Evolutionary conservation across 177 flowering plant genomes (phyloP).

Genomic region (Vitis hybrid): DNA sequence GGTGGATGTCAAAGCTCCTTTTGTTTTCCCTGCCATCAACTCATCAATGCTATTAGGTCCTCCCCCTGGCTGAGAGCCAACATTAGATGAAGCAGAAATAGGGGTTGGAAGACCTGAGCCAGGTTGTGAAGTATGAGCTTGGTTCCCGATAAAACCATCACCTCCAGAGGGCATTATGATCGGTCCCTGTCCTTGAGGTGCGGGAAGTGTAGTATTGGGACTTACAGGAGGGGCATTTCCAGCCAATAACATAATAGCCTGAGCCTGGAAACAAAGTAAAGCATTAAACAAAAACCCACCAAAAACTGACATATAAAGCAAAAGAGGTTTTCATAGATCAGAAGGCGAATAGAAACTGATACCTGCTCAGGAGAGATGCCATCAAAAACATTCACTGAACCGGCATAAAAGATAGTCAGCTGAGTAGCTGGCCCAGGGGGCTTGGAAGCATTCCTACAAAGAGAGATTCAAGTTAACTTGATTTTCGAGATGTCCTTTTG

Average conservation of each 20-base stretch:
- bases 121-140: conserved; percentile 21
- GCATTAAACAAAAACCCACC: neutral
- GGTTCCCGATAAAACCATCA: conserved; percentile 32
- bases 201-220: conserved; percentile 12
- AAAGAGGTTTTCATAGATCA: neutral
- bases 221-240: conserved; percentile 42
- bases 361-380: conserved; percentile 83
- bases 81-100: conserved; percentile 38
- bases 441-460: conserved; percentile 49
- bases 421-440: conserved; percentile 49
- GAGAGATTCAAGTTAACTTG: neutral
- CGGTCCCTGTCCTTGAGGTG: conserved; percentile 30
- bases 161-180: conserved; percentile 13
- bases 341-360: conserved; percentile 3
- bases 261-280: conserved; percentile 45
- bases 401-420: conserved; percentile 81
- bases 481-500: neutral
- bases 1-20: conserved; percentile 18
- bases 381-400: conserved; percentile 70
- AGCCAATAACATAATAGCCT: conserved; percentile 72
- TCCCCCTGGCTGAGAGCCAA: conserved; percentile 34
- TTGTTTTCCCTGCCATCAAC: conserved; percentile 24
- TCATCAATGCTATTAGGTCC: conserved; percentile 37
- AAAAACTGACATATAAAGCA: neutral
- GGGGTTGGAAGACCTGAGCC: conserved; percentile 46